phyloP scores from a whole-genome alignment of 2,329 filamentous ascomycete genomes.

The Chalara sp. region DNA sequence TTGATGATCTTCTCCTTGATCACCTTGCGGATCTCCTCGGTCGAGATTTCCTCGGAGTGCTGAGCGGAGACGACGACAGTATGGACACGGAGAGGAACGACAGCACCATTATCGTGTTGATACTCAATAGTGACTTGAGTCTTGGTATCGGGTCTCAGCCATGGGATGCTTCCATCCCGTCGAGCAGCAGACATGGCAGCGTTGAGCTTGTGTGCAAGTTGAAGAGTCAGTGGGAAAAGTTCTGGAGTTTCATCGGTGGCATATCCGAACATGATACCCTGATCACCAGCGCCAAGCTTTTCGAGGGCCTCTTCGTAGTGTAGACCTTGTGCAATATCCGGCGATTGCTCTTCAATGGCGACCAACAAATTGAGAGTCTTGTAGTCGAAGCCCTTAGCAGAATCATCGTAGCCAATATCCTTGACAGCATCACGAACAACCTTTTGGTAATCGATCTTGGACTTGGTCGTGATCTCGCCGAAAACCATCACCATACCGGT shows the following conservation, averaged over 20 bases:
- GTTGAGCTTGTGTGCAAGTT: constrained; percentile 96
- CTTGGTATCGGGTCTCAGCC: constrained; percentile 98
- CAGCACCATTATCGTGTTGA: constrained; percentile 89
- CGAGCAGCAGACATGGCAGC: constrained; percentile 86
- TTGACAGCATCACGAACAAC: constrained; percentile 91
- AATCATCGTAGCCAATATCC: constrained; percentile 98
- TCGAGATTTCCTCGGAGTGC: constrained; percentile 82
- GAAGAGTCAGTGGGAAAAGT: constrained; percentile 87
- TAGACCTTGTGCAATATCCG: constrained; percentile 97
- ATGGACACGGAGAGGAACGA: constrained; percentile 87
- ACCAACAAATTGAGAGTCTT: constrained; percentile 99
- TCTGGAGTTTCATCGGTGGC: constrained; percentile 98
- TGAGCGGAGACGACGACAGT: constrained; percentile 96
- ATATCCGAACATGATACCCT: constrained; percentile 99
- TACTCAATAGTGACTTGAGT: constrained; percentile 99
- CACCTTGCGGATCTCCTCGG: constrained; percentile 87
- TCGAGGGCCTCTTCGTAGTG: constrained; percentile 97
- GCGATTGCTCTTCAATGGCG: constrained; percentile 98
- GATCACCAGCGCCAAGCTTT: constrained; percentile 96
- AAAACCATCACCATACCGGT: constrained; percentile 99
- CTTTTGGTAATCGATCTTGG: constrained; percentile 95
- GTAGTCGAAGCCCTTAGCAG: constrained; percentile 98
- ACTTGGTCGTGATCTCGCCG: constrained; percentile 97
- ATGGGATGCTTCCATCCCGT: constrained; percentile 79
- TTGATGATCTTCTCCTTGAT: constrained; percentile 97